phyloP scores from a whole-genome alignment of 192 early-diverging fungal genomes.

The Mortierella claussenii region DNA sequence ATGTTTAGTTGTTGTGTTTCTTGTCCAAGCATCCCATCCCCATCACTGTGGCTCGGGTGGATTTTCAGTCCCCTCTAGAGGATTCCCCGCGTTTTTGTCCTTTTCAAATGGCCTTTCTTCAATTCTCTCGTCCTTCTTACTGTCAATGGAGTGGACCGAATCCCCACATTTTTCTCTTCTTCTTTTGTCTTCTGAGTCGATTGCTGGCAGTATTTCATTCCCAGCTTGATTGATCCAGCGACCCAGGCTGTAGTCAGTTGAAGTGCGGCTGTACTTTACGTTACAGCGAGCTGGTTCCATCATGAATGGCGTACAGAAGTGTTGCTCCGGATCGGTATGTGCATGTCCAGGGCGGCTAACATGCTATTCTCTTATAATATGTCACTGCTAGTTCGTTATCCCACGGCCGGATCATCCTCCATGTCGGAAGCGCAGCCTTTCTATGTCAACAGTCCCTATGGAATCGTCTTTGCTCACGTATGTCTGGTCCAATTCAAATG shows the following conservation, averaged over 20 bases:
- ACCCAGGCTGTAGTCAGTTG: no score
- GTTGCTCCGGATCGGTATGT: no score
- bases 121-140: not conserved
- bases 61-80: slow-evolving; percentile 10
- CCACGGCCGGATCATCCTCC: slow-evolving; percentile 97
- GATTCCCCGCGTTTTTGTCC: not conserved
- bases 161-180: slow-evolving; percentile 2
- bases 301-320: no score
- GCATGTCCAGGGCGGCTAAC: no score
- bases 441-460: slow-evolving; percentile 99
- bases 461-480: slow-evolving; percentile 95
- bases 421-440: slow-evolving; percentile 98
- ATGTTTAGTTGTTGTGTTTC: slow-evolving; percentile 33
- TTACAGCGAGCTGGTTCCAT: no score
- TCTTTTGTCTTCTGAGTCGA: no score
- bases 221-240: not conserved
- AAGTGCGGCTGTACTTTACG: no score
- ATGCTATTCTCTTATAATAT: no score
- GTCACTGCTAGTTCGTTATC: slow-evolving; percentile 87
- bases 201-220: not conserved
- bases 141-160: no score
- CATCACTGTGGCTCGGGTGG: no score
- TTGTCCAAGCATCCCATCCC: no score
- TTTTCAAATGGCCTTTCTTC: not conserved
- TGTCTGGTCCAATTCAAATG: slow-evolving; percentile 12